These are phyloP conservation scores for Yamadazyma laniorum DNA, from an alignment of 805 yeast species.

Conservation along the genomic window DNA sequence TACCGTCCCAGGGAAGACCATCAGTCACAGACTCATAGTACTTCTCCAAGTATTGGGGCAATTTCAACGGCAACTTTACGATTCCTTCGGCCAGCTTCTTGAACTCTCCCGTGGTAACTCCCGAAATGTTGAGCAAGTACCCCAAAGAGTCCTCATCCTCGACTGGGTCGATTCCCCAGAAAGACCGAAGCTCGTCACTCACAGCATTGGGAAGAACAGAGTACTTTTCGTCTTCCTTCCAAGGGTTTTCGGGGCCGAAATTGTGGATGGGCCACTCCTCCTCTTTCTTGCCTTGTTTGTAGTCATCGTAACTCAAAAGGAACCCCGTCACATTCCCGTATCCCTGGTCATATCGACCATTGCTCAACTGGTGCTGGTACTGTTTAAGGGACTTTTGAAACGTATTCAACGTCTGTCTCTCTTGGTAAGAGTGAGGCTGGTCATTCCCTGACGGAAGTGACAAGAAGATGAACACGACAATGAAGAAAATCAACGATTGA, in stretches of 20 bases:
- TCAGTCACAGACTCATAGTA: slow-evolving; percentile 26
- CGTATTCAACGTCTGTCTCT: slow-evolving; percentile 22
- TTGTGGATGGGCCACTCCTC: slow-evolving; percentile 60
- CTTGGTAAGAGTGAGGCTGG: slow-evolving; percentile 25
- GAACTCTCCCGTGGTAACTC: slow-evolving; percentile 34
- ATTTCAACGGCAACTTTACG: slow-evolving; percentile 16
- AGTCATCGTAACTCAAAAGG: slow-evolving; percentile 61
- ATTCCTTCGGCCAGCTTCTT: slow-evolving; percentile 5
- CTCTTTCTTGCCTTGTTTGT: slow-evolving; percentile 39
- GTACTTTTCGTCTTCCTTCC: slow-evolving; percentile 47
- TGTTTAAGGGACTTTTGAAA: slow-evolving; percentile 24
- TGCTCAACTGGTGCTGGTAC: slow-evolving; percentile 25
- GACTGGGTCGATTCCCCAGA: slow-evolving; percentile 48
- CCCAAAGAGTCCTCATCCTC: slow-evolving; percentile 15
- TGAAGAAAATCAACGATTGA: slow-evolving; percentile 33
- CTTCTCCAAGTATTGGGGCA: slow-evolving; percentile 31
- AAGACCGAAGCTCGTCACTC: slow-evolving; percentile 42
- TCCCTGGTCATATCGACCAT: slow-evolving; percentile 48
- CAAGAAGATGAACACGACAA: slow-evolving; percentile 35
- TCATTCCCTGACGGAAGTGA: slow-evolving; percentile 29
- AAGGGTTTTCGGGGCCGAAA: slow-evolving; percentile 40
- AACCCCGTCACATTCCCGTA: slow-evolving; percentile 77
- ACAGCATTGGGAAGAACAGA: slow-evolving; percentile 62
- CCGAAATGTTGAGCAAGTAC: slow-evolving; percentile 37
- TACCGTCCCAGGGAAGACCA: slow-evolving; percentile 26